Base-by-base conservation (phyloP, 2,329 filamentous ascomycete species). In the Helicocarpus griseus region DNA sequence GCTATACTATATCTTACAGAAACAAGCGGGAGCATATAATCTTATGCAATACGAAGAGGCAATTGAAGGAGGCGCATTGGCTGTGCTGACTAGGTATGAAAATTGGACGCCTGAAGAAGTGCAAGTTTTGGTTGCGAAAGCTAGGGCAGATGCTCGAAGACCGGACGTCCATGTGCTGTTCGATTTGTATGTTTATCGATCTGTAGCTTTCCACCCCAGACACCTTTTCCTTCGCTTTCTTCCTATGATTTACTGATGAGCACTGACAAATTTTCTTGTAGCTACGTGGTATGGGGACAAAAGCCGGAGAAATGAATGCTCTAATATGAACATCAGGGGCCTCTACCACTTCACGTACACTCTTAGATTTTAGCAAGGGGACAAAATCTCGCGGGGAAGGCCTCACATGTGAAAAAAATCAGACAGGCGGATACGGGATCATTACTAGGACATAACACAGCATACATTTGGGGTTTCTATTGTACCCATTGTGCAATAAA, bases 71-170 rank as follows among this genome's bases (percentile, higher is more conserved):
- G 57, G 63, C 39, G 59, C 59, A 11, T 53, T 65, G 47, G 60
- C 61, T 6, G 49, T 64, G 4, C 56, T 63, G 13, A 64, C 61
- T 1, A 54, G 57, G 43, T 52, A 56, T 4, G 46, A 58, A 26
- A 57, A 52, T 5, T 65, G 60, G 60, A 58, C 49, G 28, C 28
- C 41, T 3, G 62, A 67, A 11, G 57, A 62, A 50, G 57, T 68
- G 24, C 56, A 63, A 28, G 56, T 61, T 1, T 58, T 68, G 21
- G 54, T 67, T 7, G 57, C 59, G 9, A 58, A 64, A 19, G 63
- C 67, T 0, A 58, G 65, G 33, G 62, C 60, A 28, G 65, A 69
- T 48, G 56, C 66, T 49, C 54, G 56, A 50, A 57, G 65, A 47
- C 56, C 56, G 2, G 61, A 58, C 36, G 60, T 65, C 33, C 66